Evolutionary conservation across 441 rosid species (phyloP).

Genomic region (Rhodomyrtus psidioides): DNA sequence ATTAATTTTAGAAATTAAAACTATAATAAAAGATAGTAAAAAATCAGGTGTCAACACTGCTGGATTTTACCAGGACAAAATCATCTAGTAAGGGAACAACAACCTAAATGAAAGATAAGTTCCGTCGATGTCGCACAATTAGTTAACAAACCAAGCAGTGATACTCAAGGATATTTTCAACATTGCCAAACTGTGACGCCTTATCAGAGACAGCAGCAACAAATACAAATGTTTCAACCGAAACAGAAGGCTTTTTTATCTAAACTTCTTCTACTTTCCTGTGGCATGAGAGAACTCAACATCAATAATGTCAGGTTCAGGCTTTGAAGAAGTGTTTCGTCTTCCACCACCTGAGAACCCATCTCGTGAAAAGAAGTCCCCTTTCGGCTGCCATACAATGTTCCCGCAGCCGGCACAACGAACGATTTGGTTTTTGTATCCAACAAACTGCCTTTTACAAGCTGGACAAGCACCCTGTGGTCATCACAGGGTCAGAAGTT

Average conservation of each 20-base stretch:
- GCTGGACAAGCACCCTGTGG: slow-evolving; percentile 85
- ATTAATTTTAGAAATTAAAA: too few species aligned
- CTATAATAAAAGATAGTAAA: too few species aligned
- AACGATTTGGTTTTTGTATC: slow-evolving; percentile 70
- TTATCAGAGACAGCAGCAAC: background rate
- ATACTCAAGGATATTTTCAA: background rate
- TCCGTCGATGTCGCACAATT: background rate
- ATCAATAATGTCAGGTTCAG: slow-evolving; percentile 63
- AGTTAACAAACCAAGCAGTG: background rate
- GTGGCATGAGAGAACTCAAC: slow-evolving; percentile 29
- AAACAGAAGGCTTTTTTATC: background rate
- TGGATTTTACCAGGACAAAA: background rate
- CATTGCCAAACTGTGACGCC: background rate
- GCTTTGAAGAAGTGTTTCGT: slow-evolving; percentile 25
- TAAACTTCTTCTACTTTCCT: background rate
- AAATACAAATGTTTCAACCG: background rate
- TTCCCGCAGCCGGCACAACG: slow-evolving; percentile 77
- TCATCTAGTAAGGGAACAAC: background rate
- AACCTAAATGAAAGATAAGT: background rate
- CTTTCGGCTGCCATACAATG: slow-evolving; percentile 87
- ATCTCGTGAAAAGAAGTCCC: slow-evolving; percentile 47
- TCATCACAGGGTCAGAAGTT: background rate
- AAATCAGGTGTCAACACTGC: too few species aligned
- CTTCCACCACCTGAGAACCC: slow-evolving; percentile 26
- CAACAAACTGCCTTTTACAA: slow-evolving; percentile 78